phyloP scores from a whole-genome alignment of 176 grass and related monocot species.

The Themeda triandra region DNA sequence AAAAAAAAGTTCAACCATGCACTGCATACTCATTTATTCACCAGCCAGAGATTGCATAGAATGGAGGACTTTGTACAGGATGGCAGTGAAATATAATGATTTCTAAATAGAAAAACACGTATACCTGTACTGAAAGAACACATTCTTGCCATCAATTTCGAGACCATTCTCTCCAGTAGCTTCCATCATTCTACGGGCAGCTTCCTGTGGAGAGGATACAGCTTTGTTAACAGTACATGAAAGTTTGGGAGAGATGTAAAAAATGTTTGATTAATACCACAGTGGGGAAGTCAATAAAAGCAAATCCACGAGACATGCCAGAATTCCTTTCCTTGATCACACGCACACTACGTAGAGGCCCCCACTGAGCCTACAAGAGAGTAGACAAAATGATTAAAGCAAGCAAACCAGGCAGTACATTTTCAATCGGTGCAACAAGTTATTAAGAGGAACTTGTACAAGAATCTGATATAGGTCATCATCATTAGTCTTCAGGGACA shows the following conservation, averaged over 20 bases:
- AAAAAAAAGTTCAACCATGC: not conserved
- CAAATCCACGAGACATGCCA: constrained; percentile 86
- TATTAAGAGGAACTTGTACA: constrained; percentile 61
- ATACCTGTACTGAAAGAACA: constrained; percentile 92
- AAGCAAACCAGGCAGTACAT: constrained; percentile 42
- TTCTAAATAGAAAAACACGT: not conserved
- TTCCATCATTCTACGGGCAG: constrained; percentile 87
- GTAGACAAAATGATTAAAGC: constrained; percentile 57
- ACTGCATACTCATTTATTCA: not conserved
- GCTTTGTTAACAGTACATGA: constrained; percentile 19
- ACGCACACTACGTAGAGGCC: constrained; percentile 87
- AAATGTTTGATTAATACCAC: constrained; percentile 61
- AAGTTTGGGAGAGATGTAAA: constrained; percentile 13
- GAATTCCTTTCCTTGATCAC: constrained; percentile 93
- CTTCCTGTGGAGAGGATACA: constrained; percentile 54
- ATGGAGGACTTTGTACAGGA: not conserved
- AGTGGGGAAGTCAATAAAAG: constrained; percentile 95
- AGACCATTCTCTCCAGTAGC: constrained; percentile 66
- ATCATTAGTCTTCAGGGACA: constrained; percentile 83
- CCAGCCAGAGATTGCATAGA: not conserved
- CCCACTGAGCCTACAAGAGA: constrained; percentile 97
- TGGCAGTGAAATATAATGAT: not conserved
- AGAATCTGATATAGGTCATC: constrained; percentile 93
- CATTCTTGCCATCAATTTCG: constrained; percentile 76
- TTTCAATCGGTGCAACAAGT: constrained; percentile 60